A percentile compares a stretch with the other conserved stretches of the same genome.
phyloP scores from a whole-genome alignment of 2,329 filamentous ascomycete species.

The Trichoderma sp. region DNA sequence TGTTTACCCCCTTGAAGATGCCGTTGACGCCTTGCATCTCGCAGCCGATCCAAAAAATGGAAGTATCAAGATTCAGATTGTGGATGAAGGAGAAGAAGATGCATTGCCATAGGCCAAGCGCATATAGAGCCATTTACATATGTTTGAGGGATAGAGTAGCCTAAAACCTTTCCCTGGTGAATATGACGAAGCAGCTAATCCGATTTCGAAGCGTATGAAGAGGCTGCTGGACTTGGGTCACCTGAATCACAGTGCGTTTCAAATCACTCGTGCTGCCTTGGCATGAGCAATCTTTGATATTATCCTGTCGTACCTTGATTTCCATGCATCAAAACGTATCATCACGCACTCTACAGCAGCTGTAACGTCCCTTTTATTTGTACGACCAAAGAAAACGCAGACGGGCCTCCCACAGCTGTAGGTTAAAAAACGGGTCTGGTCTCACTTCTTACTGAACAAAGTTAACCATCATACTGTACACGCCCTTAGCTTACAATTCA shows the following conservation, averaged over 20 bases:
- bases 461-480: not conserved
- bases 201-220: not conserved
- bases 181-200: not conserved
- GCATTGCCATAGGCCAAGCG: not conserved
- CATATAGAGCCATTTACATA: not conserved
- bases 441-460: not conserved
- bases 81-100: not conserved
- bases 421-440: not conserved
- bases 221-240: not conserved
- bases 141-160: not conserved
- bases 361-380: not conserved
- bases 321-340: not conserved
- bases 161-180: not conserved
- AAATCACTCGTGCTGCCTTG: not conserved
- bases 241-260: not conserved
- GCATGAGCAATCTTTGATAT: not conserved
- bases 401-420: not conserved
- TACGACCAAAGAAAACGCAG: not conserved
- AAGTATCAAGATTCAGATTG: slow-evolving; percentile 18
- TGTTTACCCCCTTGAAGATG: slow-evolving; percentile 2
- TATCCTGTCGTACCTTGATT: not conserved
- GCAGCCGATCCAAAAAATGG: slow-evolving; percentile 8
- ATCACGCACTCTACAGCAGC: not conserved
- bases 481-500: not conserved
- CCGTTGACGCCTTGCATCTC: slow-evolving; percentile 1